A percentile compares a stretch with the other conserved stretches of the same genome.
Conservation (phyloP, 208 protist species). For the Trypanosoma melophagium region DNA sequence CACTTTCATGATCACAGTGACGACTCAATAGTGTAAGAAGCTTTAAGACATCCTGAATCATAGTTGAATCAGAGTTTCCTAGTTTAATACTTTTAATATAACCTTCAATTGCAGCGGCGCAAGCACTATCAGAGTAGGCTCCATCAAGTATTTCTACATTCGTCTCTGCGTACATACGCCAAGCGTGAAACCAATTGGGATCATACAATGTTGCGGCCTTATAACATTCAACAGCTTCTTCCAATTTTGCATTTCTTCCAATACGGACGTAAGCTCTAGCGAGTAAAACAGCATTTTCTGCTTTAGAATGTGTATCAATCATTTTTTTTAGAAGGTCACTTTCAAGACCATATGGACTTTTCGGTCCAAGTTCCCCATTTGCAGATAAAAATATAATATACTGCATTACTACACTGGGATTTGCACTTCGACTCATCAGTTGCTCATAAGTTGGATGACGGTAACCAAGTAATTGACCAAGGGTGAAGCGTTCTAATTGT, state of each 20-base stretch:
- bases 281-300: constrained; percentile 62
- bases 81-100: constrained; percentile 85
- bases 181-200: constrained; percentile 80
- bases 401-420: constrained; percentile 84
- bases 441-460: constrained; percentile 66
- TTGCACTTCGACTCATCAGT: constrained; percentile 58
- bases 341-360: constrained; percentile 66
- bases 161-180: constrained; percentile 79
- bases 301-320: constrained; percentile 82
- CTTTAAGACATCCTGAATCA: constrained; percentile 98
- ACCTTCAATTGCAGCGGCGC: constrained; percentile 76
- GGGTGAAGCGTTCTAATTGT: constrained; percentile 77
- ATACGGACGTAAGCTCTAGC: constrained; percentile 73
- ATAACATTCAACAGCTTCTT: constrained; percentile 76
- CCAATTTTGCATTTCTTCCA: constrained; percentile 50
- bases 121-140: constrained; percentile 46
- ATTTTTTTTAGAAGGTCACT: constrained; percentile 78
- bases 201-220: constrained; percentile 75
- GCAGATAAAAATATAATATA: constrained; percentile 80
- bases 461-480: constrained; percentile 69
- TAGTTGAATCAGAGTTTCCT: constrained; percentile 68
- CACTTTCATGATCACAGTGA: constrained; percentile 72
- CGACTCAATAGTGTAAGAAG: constrained; percentile 97
- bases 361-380: constrained; percentile 53
- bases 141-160: constrained; percentile 65